A percentile compares a stretch with the other conserved stretches of the same genome.
Conservation (phyloP, 768 basidiomycete species). For the Leccinum variicolor region DNA sequence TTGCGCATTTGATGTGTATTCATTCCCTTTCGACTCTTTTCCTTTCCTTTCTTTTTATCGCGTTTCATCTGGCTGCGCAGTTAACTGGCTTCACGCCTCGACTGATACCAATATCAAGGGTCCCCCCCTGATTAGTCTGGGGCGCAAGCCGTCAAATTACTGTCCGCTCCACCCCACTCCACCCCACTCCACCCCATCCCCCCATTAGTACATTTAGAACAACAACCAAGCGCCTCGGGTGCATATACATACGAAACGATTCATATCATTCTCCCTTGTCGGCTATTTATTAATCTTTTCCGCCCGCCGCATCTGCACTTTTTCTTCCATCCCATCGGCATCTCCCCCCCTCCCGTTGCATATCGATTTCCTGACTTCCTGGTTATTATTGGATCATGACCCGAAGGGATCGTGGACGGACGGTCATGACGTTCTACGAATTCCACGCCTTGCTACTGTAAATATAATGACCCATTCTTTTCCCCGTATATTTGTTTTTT, state of each 20-base stretch:
- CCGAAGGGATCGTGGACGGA: background rate
- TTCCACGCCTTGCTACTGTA: background rate
- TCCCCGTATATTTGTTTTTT: background rate
- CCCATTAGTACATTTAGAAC: background rate
- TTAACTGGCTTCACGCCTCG: background rate
- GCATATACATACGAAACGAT: background rate
- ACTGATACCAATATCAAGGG: slow-evolving; percentile 4
- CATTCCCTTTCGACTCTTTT: background rate
- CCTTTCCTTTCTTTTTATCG: background rate
- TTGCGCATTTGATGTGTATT: background rate
- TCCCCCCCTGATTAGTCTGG: background rate
- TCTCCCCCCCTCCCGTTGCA: background rate
- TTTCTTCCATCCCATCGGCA: background rate
- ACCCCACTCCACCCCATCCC: background rate
- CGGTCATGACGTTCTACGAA: background rate
- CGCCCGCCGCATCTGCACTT: background rate
- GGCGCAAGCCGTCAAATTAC: background rate
- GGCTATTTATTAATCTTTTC: background rate
- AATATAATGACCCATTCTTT: background rate
- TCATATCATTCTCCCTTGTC: background rate
- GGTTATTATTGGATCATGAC: background rate
- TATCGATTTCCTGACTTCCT: background rate
- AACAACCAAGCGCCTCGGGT: background rate
- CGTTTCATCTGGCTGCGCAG: background rate
- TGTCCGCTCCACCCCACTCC: background rate